These are phyloP conservation scores for Diaporthe caulivora DNA, from an alignment of 2,329 filamentous ascomycete species.

Conservation along the genomic window DNA sequence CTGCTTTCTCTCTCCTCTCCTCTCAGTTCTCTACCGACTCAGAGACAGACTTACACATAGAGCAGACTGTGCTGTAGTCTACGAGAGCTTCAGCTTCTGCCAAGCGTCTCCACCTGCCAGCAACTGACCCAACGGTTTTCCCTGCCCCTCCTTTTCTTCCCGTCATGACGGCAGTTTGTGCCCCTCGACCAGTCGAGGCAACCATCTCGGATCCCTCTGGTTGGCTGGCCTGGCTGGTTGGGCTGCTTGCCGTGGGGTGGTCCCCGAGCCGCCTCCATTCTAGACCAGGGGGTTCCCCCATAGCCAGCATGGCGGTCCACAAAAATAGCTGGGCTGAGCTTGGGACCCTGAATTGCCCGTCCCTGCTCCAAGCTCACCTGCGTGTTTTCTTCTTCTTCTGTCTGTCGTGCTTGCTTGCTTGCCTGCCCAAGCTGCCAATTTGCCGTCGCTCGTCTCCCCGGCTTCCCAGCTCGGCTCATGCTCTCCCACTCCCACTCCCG, in stretches of 20 bases:
- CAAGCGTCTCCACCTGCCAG: neutral
- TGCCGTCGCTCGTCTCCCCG: neutral
- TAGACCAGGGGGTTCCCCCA: constrained; percentile 3
- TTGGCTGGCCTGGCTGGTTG: neutral
- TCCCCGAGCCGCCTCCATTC: neutral
- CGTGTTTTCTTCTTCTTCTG: no score
- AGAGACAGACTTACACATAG: neutral
- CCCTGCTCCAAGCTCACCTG: neutral
- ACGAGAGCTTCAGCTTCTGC: neutral
- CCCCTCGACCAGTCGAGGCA: neutral
- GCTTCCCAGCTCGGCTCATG: neutral
- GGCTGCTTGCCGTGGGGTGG: constrained; percentile 1
- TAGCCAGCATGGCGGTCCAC: constrained; percentile 17
- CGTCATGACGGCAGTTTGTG: neutral
- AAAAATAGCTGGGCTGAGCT: constrained; percentile 28
- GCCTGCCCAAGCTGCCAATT: neutral
- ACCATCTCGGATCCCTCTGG: neutral
- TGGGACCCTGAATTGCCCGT: constrained; percentile 18
- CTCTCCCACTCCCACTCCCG: no score
- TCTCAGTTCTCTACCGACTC: neutral
- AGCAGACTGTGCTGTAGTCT: neutral
- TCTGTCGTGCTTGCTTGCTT: no score
- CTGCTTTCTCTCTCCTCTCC: neutral
- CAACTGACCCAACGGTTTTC: constrained; percentile 6
- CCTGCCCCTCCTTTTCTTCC: neutral